A percentile compares a stretch with the other conserved stretches of the same genome.
These are phyloP conservation scores for Smallanthus sonchifolius DNA, from an alignment of 129 eudicot species.

Conservation along the genomic window DNA sequence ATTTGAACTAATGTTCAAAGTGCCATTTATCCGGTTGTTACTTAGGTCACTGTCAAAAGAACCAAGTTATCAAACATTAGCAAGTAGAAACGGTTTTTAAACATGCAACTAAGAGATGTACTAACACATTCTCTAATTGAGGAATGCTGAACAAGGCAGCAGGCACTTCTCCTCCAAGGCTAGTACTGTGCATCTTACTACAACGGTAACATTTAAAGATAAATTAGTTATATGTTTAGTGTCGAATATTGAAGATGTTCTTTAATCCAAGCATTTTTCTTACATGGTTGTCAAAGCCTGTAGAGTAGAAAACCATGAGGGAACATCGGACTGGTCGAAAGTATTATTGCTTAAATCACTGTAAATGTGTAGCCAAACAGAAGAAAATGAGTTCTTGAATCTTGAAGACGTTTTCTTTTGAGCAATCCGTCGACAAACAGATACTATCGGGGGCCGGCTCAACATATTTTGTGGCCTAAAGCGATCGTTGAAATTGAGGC, in stretches of 20 bases:
- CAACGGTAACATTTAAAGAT: slow-evolving; percentile 14
- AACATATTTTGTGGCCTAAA: no score
- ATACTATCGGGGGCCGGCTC: no score
- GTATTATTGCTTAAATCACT: slow-evolving; percentile 56
- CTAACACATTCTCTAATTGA: slow-evolving; percentile 60
- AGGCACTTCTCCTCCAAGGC: slow-evolving; percentile 56
- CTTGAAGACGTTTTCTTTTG: not conserved
- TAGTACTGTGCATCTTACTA: slow-evolving; percentile 44
- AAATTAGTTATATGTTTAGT: not conserved
- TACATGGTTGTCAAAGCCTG: slow-evolving; percentile 45
- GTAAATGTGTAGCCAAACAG: not conserved
- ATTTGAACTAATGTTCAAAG: slow-evolving; percentile 47
- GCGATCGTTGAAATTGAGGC: no score
- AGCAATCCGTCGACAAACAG: not conserved
- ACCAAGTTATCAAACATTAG: slow-evolving; percentile 34
- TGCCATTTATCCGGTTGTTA: slow-evolving; percentile 54
- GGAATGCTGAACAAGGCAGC: slow-evolving; percentile 47
- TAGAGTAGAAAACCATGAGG: slow-evolving; percentile 43
- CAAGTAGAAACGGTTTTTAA: not conserved
- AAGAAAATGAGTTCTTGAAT: not conserved
- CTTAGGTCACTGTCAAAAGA: slow-evolving; percentile 28
- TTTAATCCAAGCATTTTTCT: slow-evolving; percentile 4
- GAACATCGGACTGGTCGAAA: slow-evolving; percentile 33
- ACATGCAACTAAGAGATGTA: not conserved
- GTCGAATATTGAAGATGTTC: not conserved